A percentile compares a stretch with the other conserved stretches of the same genome.
Evolutionary conservation across 2,329 filamentous ascomycete genomes (phyloP).

Genomic region (Cercospora canescens): DNA sequence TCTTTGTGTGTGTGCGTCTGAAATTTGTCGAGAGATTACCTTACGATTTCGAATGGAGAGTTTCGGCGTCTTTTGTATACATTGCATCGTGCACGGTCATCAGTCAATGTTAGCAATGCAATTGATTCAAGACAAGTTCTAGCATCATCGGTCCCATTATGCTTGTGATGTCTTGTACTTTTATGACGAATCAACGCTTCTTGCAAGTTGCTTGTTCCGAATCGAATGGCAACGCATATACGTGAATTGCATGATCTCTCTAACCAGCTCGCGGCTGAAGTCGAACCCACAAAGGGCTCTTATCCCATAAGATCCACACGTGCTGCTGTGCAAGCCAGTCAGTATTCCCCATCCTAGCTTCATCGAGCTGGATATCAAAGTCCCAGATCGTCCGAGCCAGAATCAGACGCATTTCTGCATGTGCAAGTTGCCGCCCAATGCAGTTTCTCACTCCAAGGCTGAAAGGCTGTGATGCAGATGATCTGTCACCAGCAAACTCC

Average conservation of each 20-base stretch:
- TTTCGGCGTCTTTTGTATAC: neutral
- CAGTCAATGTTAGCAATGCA: neutral
- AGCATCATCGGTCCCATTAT: neutral
- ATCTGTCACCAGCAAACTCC: slow-evolving; percentile 22
- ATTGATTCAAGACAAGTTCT: too few relatives aligned
- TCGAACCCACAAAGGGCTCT: neutral
- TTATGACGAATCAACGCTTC: neutral
- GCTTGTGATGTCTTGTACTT: neutral
- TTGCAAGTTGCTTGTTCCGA: neutral
- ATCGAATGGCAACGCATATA: neutral
- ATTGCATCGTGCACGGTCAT: neutral
- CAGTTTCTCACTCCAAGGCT: neutral
- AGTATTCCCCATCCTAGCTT: neutral
- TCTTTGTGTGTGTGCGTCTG: too few relatives aligned
- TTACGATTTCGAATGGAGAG: neutral
- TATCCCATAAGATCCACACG: neutral
- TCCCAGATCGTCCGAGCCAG: slow-evolving; percentile 37
- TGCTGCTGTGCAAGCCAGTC: neutral
- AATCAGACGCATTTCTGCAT: slow-evolving; percentile 38
- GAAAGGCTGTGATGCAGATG: slow-evolving; percentile 25
- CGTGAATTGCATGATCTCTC: neutral
- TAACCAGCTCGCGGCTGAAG: neutral
- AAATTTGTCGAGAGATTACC: neutral
- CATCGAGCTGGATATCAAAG: slow-evolving; percentile 29
- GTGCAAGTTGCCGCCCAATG: slow-evolving; percentile 22